phyloP scores from a whole-genome alignment of 2,329 filamentous ascomycete genomes.

The Phoma herbarum region DNA sequence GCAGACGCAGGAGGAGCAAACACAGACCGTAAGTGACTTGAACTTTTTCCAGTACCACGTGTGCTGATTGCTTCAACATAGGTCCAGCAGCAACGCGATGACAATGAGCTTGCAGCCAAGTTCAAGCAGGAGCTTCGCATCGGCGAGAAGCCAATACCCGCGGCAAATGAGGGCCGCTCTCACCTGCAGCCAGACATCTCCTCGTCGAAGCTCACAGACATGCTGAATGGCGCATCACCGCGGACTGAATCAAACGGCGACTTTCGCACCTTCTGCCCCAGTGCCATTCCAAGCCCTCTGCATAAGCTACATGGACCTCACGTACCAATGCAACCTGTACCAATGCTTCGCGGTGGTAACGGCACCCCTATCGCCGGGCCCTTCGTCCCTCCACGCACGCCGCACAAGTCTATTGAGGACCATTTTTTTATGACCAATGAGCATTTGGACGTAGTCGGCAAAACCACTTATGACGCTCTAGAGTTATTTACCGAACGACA shows the following conservation, averaged over 20 bases:
- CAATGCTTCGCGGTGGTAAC: slow-evolving; percentile 3
- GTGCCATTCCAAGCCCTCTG: slow-evolving; percentile 46
- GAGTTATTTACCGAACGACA: slow-evolving; percentile 27
- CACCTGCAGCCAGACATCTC: slow-evolving; percentile 32
- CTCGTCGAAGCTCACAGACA: slow-evolving; percentile 40
- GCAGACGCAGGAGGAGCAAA: slow-evolving; percentile 6
- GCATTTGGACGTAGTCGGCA: slow-evolving; percentile 47
- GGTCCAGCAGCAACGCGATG: slow-evolving; percentile 15
- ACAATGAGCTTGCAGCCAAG: slow-evolving; percentile 20
- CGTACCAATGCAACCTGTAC: slow-evolving; percentile 16
- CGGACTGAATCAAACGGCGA: slow-evolving; percentile 28
- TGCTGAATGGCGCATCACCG: slow-evolving; percentile 36
- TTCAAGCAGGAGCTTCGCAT: slow-evolving; percentile 36
- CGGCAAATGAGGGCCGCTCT: slow-evolving; percentile 5
- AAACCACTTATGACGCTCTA: slow-evolving; percentile 39
- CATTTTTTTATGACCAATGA: slow-evolving; percentile 50
- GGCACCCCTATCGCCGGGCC: slow-evolving; percentile 1
- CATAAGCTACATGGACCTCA: slow-evolving; percentile 25
- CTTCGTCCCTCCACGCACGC: slow-evolving; percentile 13
- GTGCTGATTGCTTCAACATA: neutral
- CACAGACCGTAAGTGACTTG: neutral
- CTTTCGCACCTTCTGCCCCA: slow-evolving; percentile 34
- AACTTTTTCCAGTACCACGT: neutral
- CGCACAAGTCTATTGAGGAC: slow-evolving; percentile 33
- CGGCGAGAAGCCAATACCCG: slow-evolving; percentile 9